These are phyloP conservation scores for Arthrocladium fulminans DNA, from an alignment of 2,329 filamentous ascomycete genomes.

Conservation along the genomic window DNA sequence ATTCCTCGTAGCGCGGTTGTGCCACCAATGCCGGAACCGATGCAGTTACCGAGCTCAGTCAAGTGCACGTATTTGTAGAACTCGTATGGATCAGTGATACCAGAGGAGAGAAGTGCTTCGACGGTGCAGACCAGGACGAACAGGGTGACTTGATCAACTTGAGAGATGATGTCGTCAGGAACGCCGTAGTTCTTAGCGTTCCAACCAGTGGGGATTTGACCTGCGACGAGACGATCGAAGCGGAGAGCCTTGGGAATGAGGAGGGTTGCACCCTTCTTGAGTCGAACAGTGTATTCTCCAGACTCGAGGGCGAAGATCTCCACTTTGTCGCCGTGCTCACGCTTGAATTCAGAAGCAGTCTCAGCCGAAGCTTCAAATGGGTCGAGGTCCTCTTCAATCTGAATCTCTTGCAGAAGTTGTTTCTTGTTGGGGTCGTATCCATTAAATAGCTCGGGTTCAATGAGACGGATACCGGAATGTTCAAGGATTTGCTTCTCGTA, in stretches of 20 bases:
- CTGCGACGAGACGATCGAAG: constrained; percentile 94
- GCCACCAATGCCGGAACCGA: constrained; percentile 97
- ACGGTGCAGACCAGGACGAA: constrained; percentile 91
- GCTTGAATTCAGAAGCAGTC: constrained; percentile 93
- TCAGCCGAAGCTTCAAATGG: constrained; percentile 97
- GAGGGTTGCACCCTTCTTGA: constrained; percentile 91
- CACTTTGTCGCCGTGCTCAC: constrained; percentile 93
- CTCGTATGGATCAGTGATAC: constrained; percentile 98
- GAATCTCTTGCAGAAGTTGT: constrained; percentile 93
- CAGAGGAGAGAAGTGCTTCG: constrained; percentile 80
- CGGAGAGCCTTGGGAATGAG: constrained; percentile 94
- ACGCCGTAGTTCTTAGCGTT: constrained; percentile 93
- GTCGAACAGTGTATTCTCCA: constrained; percentile 85
- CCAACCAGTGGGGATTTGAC: constrained; percentile 95
- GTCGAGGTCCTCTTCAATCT: constrained; percentile 93
- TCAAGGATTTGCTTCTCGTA: constrained; percentile 96
- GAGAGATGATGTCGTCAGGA: constrained; percentile 92
- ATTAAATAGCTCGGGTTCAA: constrained; percentile 92
- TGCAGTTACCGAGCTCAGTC: constrained; percentile 94
- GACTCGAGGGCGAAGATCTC: constrained; percentile 96
- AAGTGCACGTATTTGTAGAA: constrained; percentile 99
- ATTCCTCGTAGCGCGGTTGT: constrained; percentile 85
- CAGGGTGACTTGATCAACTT: constrained; percentile 92
- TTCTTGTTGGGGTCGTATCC: constrained; percentile 99
- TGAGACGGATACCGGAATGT: constrained; percentile 92